Evolutionary conservation across 768 basidiomycete genomes (phyloP).

Genomic region (Suillus clintonianus): DNA sequence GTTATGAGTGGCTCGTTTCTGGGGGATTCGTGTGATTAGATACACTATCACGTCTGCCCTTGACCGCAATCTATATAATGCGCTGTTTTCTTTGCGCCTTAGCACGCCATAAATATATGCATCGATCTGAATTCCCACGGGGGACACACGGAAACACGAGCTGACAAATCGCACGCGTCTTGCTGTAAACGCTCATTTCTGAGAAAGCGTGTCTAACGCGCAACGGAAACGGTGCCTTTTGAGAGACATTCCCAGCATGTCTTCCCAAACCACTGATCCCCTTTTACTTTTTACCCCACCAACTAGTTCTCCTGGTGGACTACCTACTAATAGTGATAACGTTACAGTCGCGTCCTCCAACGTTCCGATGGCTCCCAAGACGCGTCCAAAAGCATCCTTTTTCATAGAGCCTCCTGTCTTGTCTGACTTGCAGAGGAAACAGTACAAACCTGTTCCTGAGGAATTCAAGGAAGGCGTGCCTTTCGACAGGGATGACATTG

Average conservation of each 20-base stretch:
- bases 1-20: conserved; percentile 43
- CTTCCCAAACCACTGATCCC: conserved; percentile 13
- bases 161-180: conserved; percentile 5
- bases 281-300: conserved; percentile 17
- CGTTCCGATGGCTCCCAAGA: conserved; percentile 4
- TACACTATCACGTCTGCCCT: not conserved
- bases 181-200: not conserved
- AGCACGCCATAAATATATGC: not conserved
- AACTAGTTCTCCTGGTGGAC: conserved; percentile 10
- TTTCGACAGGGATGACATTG: conserved; percentile 30
- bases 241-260: conserved; percentile 14
- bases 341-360: conserved; percentile 10
- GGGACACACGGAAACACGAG: not conserved
- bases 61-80: not conserved
- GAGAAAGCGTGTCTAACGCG: conserved; percentile 21
- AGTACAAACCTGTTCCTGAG: conserved; percentile 41
- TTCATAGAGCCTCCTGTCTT: conserved; percentile 43
- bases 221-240: not conserved
- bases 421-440: conserved; percentile 36
- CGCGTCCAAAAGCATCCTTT: conserved; percentile 19
- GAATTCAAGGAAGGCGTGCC: conserved; percentile 37
- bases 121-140: not conserved
- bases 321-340: conserved; percentile 11
- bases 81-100: not conserved
- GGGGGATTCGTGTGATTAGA: not conserved